phyloP scores from a whole-genome alignment of 768 basidiomycete genomes.

The Cytidiella melzeri region DNA sequence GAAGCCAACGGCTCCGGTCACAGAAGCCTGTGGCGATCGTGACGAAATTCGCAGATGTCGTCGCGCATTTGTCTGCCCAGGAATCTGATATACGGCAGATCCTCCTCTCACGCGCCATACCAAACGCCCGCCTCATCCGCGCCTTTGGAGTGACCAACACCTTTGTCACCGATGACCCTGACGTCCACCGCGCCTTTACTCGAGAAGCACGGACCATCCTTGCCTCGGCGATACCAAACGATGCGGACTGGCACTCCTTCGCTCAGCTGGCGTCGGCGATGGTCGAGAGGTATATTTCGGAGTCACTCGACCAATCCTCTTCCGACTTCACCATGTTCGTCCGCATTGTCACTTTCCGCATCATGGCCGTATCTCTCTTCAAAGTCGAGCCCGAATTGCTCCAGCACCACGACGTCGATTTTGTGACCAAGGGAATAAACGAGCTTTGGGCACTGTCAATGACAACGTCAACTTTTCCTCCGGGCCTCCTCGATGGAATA shows the following conservation, averaged over 20 bases:
- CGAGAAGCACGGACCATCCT: constrained; percentile 17
- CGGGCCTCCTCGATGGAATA: constrained; percentile 28
- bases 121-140: constrained; percentile 17
- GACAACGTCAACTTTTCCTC: constrained; percentile 23
- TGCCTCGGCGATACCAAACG: background rate
- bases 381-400: constrained; percentile 25
- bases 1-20: too few species aligned
- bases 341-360: constrained; percentile 39
- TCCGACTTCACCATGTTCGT: constrained; percentile 28
- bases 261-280: constrained; percentile 26
- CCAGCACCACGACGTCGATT: constrained; percentile 27
- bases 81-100: too few species aligned
- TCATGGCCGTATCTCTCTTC: constrained; percentile 38
- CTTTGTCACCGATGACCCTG: constrained; percentile 38
- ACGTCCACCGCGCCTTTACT: constrained; percentile 32
- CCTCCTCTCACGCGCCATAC: constrained; percentile 13
- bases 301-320: too few species aligned
- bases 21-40: too few species aligned
- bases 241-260: constrained; percentile 28
- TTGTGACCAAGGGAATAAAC: constrained; percentile 38
- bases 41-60: too few species aligned
- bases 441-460: constrained; percentile 43
- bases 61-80: too few species aligned
- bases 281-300: constrained; percentile 9
- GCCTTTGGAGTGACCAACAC: constrained; percentile 36